These are phyloP conservation scores for Penicillium coffeae DNA, from an alignment of 495 filamentous ascomycete genomes.

Conservation along the genomic window DNA sequence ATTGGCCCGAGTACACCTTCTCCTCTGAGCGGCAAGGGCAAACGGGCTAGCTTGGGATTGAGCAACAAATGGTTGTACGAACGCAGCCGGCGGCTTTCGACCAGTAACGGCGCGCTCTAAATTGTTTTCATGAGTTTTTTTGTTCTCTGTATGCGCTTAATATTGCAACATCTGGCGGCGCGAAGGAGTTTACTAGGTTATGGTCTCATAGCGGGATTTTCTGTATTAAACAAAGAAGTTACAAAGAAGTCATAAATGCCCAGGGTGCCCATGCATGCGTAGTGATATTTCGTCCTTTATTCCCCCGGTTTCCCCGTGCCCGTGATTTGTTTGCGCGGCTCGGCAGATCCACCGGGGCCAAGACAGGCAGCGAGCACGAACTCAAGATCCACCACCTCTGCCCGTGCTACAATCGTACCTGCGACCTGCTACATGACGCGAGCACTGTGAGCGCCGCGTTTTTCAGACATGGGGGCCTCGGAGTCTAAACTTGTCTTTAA, in stretches of 20 bases:
- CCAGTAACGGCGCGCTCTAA: slow-evolving; percentile 40
- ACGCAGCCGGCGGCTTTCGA: slow-evolving; percentile 48
- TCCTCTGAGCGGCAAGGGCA: slow-evolving; percentile 44
- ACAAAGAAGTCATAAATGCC: too few species aligned
- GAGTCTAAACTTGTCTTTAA: slow-evolving; percentile 99
- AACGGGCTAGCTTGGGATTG: slow-evolving; percentile 65
- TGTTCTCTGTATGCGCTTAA: slow-evolving; percentile 6
- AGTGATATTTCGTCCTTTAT: neutral
- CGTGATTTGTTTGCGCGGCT: slow-evolving; percentile 7
- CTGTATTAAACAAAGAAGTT: too few species aligned
- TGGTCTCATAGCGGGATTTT: slow-evolving; percentile 3
- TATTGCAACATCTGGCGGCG: neutral
- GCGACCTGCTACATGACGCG: slow-evolving; percentile 26
- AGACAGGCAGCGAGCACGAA: neutral
- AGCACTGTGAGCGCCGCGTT: slow-evolving; percentile 20
- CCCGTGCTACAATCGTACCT: slow-evolving; percentile 1
- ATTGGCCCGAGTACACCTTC: slow-evolving; percentile 58
- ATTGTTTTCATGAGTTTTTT: neutral
- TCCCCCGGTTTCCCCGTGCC: neutral
- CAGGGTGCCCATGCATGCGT: too few species aligned
- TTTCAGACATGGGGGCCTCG: slow-evolving; percentile 81
- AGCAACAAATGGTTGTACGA: slow-evolving; percentile 95
- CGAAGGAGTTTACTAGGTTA: slow-evolving; percentile 9
- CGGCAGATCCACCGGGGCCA: slow-evolving; percentile 1
- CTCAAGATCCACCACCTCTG: neutral